Conservation (phyloP, 2,329 filamentous ascomycete species). For the Hawksworthiomyces lignivorus region DNA sequence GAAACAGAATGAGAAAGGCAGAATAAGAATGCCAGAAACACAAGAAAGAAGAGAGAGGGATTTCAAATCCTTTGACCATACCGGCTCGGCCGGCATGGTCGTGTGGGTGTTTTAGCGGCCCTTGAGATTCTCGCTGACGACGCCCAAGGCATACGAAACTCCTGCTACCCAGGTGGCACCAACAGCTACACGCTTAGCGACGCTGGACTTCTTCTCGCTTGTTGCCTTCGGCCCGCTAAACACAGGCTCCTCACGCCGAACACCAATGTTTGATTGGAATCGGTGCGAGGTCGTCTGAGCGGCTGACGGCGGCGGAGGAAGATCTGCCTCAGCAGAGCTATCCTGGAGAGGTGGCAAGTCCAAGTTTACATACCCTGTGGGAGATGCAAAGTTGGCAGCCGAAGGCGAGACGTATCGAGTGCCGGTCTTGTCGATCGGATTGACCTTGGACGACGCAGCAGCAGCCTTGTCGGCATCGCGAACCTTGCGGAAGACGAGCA, state of each 20-base stretch:
- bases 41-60: background rate
- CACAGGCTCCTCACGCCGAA: slow-evolving; percentile 38
- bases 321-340: background rate
- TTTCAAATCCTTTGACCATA: too few species aligned
- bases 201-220: slow-evolving; percentile 14
- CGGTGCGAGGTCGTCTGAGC: too few species aligned
- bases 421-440: slow-evolving; percentile 53
- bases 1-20: background rate
- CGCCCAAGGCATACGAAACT: slow-evolving; percentile 49
- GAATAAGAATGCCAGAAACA: background rate
- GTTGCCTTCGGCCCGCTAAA: slow-evolving; percentile 32
- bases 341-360: slow-evolving; percentile 31
- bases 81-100: too few species aligned
- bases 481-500: slow-evolving; percentile 60
- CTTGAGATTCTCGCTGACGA: slow-evolving; percentile 50
- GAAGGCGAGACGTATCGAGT: slow-evolving; percentile 28
- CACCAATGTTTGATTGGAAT: slow-evolving; percentile 36
- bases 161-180: slow-evolving; percentile 49
- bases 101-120: too few species aligned
- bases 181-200: slow-evolving; percentile 41
- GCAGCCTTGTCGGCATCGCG: slow-evolving; percentile 16
- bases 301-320: slow-evolving; percentile 19
- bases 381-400: slow-evolving; percentile 54
- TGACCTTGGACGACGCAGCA: slow-evolving; percentile 27
- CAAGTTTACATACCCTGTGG: slow-evolving; percentile 59